Conservation (phyloP, 2,329 filamentous ascomycete species). For the Fusarium xyrophilum region DNA sequence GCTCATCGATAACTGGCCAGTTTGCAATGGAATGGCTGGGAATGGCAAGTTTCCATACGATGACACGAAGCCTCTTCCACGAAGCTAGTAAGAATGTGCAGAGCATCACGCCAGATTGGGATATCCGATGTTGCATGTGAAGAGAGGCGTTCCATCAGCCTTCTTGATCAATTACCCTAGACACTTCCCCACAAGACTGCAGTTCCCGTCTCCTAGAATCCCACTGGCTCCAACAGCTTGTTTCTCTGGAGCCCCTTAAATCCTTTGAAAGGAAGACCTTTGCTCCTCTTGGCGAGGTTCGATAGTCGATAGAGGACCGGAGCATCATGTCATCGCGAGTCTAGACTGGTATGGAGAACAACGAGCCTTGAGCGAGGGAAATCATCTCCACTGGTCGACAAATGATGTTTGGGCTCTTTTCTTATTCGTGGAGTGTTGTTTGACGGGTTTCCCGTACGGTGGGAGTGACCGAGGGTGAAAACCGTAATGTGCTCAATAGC, state of each 20-base stretch:
- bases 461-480: background rate
- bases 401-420: background rate
- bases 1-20: slow-evolving; percentile 16
- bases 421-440: background rate
- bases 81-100: background rate
- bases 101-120: background rate
- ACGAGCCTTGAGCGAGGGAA: background rate
- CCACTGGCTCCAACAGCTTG: background rate
- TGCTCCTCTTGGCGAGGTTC: slow-evolving; percentile 9
- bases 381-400: slow-evolving; percentile 14
- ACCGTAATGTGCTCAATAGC: background rate
- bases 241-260: background rate
- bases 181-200: background rate
- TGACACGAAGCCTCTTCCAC: background rate
- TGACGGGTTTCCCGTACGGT: too few relatives aligned
- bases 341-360: background rate
- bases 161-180: background rate
- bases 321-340: slow-evolving; percentile 13
- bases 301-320: background rate
- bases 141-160: background rate
- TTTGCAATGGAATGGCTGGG: slow-evolving; percentile 1
- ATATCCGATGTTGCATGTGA: background rate
- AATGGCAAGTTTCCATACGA: slow-evolving; percentile 3
- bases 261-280: background rate
- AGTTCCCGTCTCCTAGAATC: background rate